Percentiles rank a stretch among this genome's conserved stretches.
These are phyloP conservation scores for Fusarium sp. DNA, from an alignment of 2,329 filamentous ascomycete genomes.

Conservation along the genomic window DNA sequence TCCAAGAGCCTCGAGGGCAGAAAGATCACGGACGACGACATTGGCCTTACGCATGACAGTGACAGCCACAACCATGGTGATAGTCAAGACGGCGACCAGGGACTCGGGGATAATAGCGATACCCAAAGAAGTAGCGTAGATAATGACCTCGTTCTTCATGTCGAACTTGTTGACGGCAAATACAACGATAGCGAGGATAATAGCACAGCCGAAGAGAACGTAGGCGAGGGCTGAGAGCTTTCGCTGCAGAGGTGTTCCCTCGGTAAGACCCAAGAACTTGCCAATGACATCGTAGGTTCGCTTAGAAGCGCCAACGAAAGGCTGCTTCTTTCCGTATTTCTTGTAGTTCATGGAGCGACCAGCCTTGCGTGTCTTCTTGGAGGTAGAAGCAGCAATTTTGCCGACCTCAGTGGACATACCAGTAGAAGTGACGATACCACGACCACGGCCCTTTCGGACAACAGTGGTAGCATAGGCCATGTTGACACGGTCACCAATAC, in stretches of 20 bases:
- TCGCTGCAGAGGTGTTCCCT: slow-evolving; percentile 82
- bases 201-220: slow-evolving; percentile 78
- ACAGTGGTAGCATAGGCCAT: slow-evolving; percentile 80
- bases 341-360: slow-evolving; percentile 65
- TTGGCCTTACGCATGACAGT: slow-evolving; percentile 74
- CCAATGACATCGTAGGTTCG: slow-evolving; percentile 63
- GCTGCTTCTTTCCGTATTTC: slow-evolving; percentile 65
- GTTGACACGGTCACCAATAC: slow-evolving; percentile 79
- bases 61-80: slow-evolving; percentile 75
- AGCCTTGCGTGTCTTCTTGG: slow-evolving; percentile 67
- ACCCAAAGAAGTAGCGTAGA: slow-evolving; percentile 69
- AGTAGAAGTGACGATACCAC: slow-evolving; percentile 78
- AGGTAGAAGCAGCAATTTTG: slow-evolving; percentile 71
- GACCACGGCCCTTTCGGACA: slow-evolving; percentile 78
- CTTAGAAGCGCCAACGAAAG: slow-evolving; percentile 60
- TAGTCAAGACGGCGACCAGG: slow-evolving; percentile 76
- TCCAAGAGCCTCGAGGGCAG: slow-evolving; percentile 75
- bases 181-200: slow-evolving; percentile 68
- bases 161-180: slow-evolving; percentile 69
- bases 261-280: slow-evolving; percentile 70
- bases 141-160: slow-evolving; percentile 64
- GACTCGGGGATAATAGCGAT: slow-evolving; percentile 74
- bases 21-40: slow-evolving; percentile 74
- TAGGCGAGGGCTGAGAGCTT: slow-evolving; percentile 84
- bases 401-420: slow-evolving; percentile 80